Base-by-base conservation (phyloP, 2,329 filamentous ascomycete genomes). In the Zymoseptoria passerinii region DNA sequence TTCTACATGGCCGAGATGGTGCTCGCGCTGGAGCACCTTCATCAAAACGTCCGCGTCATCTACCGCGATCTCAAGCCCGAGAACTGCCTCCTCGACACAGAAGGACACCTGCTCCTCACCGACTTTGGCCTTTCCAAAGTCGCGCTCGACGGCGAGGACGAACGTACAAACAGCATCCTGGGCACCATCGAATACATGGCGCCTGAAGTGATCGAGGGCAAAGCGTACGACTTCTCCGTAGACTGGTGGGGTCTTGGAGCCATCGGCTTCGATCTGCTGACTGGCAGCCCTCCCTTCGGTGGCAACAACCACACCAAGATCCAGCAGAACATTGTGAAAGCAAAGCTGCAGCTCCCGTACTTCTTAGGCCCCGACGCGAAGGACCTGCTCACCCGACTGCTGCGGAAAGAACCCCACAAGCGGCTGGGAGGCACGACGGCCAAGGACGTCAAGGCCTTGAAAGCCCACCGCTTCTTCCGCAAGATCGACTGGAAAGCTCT, bases 1-100 rank as follows among this genome's bases (percentile, higher is more conserved):
- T 99, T 97, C 74, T 99, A 99, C 81, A 95, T 97, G 89, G 95
- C 91, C 0, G 92, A 99, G 76, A 95, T 99, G 85, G 85, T 96
- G 4, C 83, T 99, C 23, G 95, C 94, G 28, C 83, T 99, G 52
- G 90, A 92, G 72, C 92, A 99, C 74, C 82, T 99, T 27, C 94
- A 99, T 76, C 86, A 89, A 66, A 91, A 88, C 63, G 84, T 97
- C 20, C 92, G 94, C 16, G 92, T 99, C 53, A 87, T 99, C 63
- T 99, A 99, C 75, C 89, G 94, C 61, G 94, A 99, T 71, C 81
- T 99, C 59, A 99, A 99, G 78, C 94, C 94, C 0, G 94, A 99
- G 74, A 99, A 99, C 73, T 97, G 92, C 70, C 86, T 99, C 23
- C 79, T 99, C 8, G 94, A 99, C 72, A 78, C 87, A 1, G 87